Base-by-base conservation (phyloP, 345 rosid genomes). In the Citrus sp. region DNA sequence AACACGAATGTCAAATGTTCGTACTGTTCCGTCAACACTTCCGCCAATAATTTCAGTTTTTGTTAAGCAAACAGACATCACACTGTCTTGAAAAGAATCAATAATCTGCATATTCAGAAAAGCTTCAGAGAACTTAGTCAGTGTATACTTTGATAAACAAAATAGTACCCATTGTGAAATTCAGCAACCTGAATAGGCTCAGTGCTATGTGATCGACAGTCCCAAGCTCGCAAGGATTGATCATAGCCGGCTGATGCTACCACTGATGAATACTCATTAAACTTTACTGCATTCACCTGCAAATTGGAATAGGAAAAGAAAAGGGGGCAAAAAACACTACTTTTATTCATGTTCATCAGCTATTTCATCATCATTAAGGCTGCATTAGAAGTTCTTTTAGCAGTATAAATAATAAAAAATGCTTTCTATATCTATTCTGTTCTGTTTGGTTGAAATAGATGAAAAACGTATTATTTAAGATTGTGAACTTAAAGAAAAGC, bases 201-300 rank as follows among this genome's bases (percentile, higher is more conserved):
- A 2, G 92, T 87, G 85, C 94, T 88, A 67, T 94, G 98, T 80
- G 99, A 94, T 84, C 98, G 87, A 79, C 98, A 94, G 81, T 96
- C 99, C 98, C 99, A 96, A 49, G 89, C 90, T 65, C 99, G 97
- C 87, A 96, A 55, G 0, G 98, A 96, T 1, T 86, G 94, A 84
- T 96, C 99, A 76, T 92, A 96, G 68, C 98, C 98, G 3, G 99
- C 98, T 27, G 99, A 96, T 80, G 89, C 97, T 28, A 91, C 92
- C 24, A 91, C 97, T 69, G 97, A 89, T 0, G 97, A 78, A 78
- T 93, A 83, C 80, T 94, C 98, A 72, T 88, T 92, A 78, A 93
- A 95, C 86, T 93, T 95, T 42, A 95, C 97, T 3, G 98, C 95
- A 79, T 96, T 96, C 76, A 94, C 99, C 98, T 96, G 84, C 30